Evolutionary conservation across 768 basidiomycete genomes (phyloP), one percentile per base, ranked within the genome.

Genomic region (Boletus sp.): DNA sequence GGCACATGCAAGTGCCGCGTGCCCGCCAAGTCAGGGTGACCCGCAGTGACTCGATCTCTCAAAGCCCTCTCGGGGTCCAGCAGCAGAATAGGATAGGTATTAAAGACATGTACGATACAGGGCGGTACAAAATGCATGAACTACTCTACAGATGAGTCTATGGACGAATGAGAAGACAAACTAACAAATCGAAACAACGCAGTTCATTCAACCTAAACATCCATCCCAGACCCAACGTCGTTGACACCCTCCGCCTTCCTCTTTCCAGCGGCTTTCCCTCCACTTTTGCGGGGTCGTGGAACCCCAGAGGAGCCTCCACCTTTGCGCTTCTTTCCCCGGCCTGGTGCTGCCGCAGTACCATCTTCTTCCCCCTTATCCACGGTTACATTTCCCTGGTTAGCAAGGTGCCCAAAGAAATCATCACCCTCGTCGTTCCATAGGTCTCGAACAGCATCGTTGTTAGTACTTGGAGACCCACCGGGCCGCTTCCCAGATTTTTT

Each of bases 351-450:
- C 5, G 57, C 55, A 33, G 59, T 57, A 13, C 64, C 57, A 10
- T 74, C 74, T 32, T 75, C 74, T 39, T 65, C 66, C 4, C 55
- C 68, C 30, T 56, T 69, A 7, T 72, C 71, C 21, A 21, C 53
- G 3, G 50, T 45, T 40, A 45, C 39, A 39, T 52, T 54, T 25
- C 58, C 67, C 11, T 66, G 62, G 23, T 64, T 60, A 11, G 71
- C 72, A 21, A 78, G 69, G 56, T 87, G 86, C 0, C 85, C 87
- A 63, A 92, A 92, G 72, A 92, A 92, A 62, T 89, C 87, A 60
- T 92, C 90, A 15, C 89, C 90, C 64, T 92, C 90, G 43, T 92
- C 90, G 59, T 87, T 85, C 90, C 90, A 92, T 21, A 92, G 70
- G 64, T 92, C 90, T 46, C 82, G 82, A 30, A 73, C 66, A 63